Conservation (phyloP, 169 alveolate species). For the Babesia bigemina region DNA sequence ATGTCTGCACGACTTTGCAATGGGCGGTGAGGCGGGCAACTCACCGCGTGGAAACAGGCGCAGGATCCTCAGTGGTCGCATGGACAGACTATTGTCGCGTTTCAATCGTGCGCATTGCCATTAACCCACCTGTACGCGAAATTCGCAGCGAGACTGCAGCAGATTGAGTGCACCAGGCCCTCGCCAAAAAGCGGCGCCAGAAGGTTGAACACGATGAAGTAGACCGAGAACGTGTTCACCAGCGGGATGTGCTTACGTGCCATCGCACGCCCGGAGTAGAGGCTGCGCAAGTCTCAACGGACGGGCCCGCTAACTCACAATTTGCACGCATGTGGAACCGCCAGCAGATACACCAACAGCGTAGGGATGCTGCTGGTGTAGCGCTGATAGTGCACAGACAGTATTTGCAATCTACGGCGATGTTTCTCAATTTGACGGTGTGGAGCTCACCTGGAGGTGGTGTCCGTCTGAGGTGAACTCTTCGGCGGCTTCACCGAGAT, state of each 20-base stretch:
- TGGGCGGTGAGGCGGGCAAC: not conserved
- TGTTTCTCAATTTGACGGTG: too few relatives aligned
- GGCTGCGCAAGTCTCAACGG: not conserved
- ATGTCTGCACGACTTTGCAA: slow-evolving; percentile 18
- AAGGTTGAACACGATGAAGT: slow-evolving; percentile 36
- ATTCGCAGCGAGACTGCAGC: slow-evolving; percentile 17
- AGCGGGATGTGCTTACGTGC: slow-evolving; percentile 44
- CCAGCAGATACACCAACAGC: slow-evolving; percentile 23
- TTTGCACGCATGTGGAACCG: slow-evolving; percentile 53
- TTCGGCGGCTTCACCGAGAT: slow-evolving; percentile 7
- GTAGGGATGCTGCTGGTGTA: slow-evolving; percentile 37
- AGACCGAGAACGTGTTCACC: slow-evolving; percentile 29
- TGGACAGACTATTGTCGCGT: slow-evolving; percentile 3
- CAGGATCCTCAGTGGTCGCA: slow-evolving; percentile 51
- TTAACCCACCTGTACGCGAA: slow-evolving; percentile 39
- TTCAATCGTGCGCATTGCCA: not conserved
- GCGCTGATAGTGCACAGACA: slow-evolving; percentile 28
- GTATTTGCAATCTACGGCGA: not conserved
- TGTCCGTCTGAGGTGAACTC: slow-evolving; percentile 3
- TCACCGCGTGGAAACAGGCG: slow-evolving; percentile 52
- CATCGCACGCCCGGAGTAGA: slow-evolving; percentile 43
- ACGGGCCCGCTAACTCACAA: slow-evolving; percentile 31
- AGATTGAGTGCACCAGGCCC: slow-evolving; percentile 15
- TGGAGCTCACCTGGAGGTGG: slow-evolving; percentile 4
- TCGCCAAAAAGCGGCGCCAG: slow-evolving; percentile 24